Percentiles rank a stretch among this genome's conserved stretches.
phyloP scores from a whole-genome alignment of 352 stramenopile genomes.

The Globisporangium cederbergense region DNA sequence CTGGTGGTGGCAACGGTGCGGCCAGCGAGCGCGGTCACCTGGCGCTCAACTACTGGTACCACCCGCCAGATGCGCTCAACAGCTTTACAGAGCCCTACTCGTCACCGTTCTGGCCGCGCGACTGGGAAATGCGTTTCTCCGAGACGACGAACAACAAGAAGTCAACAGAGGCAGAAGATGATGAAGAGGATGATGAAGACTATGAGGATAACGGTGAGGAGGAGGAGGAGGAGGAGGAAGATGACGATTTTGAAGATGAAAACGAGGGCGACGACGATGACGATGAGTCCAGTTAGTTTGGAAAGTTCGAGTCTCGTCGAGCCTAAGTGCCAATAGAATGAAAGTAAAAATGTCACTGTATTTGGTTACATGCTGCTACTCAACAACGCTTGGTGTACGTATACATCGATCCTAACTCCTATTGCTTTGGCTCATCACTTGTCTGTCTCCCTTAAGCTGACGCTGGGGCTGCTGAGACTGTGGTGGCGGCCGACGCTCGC shows the following conservation, averaged over 20 bases:
- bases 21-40: slow-evolving; percentile 52
- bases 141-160: not conserved
- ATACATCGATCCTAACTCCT: not conserved
- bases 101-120: slow-evolving; percentile 64
- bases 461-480: not conserved
- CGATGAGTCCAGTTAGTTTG: not conserved
- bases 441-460: not conserved
- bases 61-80: slow-evolving; percentile 68
- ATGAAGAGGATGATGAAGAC: slow-evolving; percentile 9
- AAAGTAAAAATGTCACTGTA: slow-evolving; percentile 6
- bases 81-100: slow-evolving; percentile 72
- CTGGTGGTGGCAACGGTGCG: not conserved
- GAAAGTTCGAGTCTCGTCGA: not conserved
- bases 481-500: not conserved
- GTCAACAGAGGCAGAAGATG: not conserved
- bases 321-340: not conserved
- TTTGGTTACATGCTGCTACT: not conserved
- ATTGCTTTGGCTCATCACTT: not conserved
- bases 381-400: not conserved
- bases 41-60: slow-evolving; percentile 90
- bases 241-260: slow-evolving; percentile 10
- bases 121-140: slow-evolving; percentile 53
- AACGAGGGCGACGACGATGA: not conserved
- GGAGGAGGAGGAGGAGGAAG: slow-evolving; percentile 11
- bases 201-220: slow-evolving; percentile 3